Evolutionary conservation across 2,329 filamentous ascomycete species (phyloP).

Genomic region (Fusarium coffeatum): DNA sequence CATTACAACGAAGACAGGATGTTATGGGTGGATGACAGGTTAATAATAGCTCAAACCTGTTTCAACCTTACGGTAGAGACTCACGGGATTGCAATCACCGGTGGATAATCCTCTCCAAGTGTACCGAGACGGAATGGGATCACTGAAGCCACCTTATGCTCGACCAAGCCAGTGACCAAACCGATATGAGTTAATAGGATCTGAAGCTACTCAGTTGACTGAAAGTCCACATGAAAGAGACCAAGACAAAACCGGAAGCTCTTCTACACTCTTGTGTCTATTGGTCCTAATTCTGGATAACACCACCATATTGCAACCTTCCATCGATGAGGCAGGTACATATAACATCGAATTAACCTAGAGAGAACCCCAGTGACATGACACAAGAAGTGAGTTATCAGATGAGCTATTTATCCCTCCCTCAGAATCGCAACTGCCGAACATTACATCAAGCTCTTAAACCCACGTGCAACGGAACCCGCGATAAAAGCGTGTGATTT

Average conservation of each 20-base stretch:
- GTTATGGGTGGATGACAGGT: background rate
- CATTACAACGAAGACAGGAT: background rate
- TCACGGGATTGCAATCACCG: accelerated
- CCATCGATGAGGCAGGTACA: too few species aligned
- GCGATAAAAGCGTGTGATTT: background rate
- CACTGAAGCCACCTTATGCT: background rate
- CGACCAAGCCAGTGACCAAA: background rate
- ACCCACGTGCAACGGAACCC: background rate
- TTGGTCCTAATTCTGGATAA: too few species aligned
- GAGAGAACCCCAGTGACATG: accelerated
- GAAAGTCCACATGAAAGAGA: accelerated
- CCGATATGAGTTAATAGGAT: accelerated
- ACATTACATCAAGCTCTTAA: background rate
- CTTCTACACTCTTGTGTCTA: too few species aligned
- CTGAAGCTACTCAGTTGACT: too few species aligned
- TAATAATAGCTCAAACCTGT: background rate
- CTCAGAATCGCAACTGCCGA: background rate
- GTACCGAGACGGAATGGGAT: background rate
- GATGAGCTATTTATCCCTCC: background rate
- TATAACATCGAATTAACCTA: accelerated
- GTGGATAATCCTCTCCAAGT: accelerated
- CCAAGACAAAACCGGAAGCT: background rate
- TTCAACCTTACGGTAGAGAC: background rate
- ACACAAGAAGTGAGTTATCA: background rate
- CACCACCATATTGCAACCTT: too few species aligned